Conservation (phyloP, 441 rosid genomes). For the Lepidium campestre region DNA sequence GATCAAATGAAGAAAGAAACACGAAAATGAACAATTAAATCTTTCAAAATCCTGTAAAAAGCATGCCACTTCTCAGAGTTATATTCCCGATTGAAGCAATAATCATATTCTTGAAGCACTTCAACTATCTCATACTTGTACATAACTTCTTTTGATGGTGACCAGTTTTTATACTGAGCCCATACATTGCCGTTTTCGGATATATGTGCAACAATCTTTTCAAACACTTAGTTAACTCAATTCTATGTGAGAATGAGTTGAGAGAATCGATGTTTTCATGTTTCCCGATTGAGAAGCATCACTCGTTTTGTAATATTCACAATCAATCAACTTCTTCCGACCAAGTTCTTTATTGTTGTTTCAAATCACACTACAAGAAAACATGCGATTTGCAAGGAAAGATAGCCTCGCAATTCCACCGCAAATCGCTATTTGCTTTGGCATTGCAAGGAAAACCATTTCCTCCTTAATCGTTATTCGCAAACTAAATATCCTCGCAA, state of each 20-base stretch:
- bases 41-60: too few relatives aligned
- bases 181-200: not conserved
- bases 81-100: too few relatives aligned
- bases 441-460: too few relatives aligned
- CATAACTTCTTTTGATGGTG: not conserved
- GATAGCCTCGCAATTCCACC: too few relatives aligned
- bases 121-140: not conserved
- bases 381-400: too few relatives aligned
- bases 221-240: slow-evolving; percentile 17
- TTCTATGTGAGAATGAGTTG: slow-evolving; percentile 43
- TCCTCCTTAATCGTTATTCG: too few relatives aligned
- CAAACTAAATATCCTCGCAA: too few relatives aligned
- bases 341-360: slow-evolving; percentile 37
- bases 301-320: slow-evolving; percentile 41
- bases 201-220: not conserved
- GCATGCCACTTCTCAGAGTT: too few relatives aligned
- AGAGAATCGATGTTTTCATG: slow-evolving; percentile 19
- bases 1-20: too few relatives aligned
- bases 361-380: too few relatives aligned
- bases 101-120: not conserved
- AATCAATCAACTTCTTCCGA: slow-evolving; percentile 35
- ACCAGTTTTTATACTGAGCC: not conserved
- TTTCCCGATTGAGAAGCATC: slow-evolving; percentile 34
- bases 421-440: too few relatives aligned
- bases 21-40: too few relatives aligned